Evolutionary conservation across 2,329 filamentous ascomycete species (phyloP), one percentile per base, ranked within the genome.

Genomic region (Fusarium azukiicola): DNA sequence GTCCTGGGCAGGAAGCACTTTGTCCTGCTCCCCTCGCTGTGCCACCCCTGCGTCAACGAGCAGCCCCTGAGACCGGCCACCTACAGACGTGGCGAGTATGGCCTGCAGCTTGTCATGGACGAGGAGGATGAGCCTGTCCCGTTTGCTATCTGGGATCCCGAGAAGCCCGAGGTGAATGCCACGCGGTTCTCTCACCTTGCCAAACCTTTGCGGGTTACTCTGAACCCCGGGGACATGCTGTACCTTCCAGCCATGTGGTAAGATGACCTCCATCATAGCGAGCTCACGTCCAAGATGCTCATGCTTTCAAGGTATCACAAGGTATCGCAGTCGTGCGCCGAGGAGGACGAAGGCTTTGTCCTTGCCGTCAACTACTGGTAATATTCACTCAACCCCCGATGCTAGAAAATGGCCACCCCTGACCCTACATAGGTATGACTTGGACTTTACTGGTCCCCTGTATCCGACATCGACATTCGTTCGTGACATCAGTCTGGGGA

Each of bases 321-420:
- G 84, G 96, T 98, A 8, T 93, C 92, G 11, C 96, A 98, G 84
- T 94, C 92, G 4, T 94, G 93, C 78, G 90, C 90, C 0, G 88
- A 92, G 2, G 95, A 96, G 71, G 94, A 92, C 1, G 95, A 97
- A 77, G 95, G 94, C 0, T 93, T 97, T 44, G 96, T 96, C 54
- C 93, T 95, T 71, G 95, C 96, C 3, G 94, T 97, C 49, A 98
- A 98, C 82, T 97, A 97, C 85, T 98, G 96, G 95, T 95, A 86
- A 83, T 88, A 81, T 17, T 42, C 27, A 54, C n/a, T 36, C n/a
- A 52, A 13, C 54, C 66, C 66, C 49, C 56, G 21, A 50, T 27
- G 40, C 32, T 47, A 17, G 46, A n/a, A 47, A 23, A 71, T 56
- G 32, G 44, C 38, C 52, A 27, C 16, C 69, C 66, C 42, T 42